A percentile compares a stretch with the other conserved stretches of the same genome.
phyloP scores from a whole-genome alignment of 805 yeast species.

The Pichia insulana region DNA sequence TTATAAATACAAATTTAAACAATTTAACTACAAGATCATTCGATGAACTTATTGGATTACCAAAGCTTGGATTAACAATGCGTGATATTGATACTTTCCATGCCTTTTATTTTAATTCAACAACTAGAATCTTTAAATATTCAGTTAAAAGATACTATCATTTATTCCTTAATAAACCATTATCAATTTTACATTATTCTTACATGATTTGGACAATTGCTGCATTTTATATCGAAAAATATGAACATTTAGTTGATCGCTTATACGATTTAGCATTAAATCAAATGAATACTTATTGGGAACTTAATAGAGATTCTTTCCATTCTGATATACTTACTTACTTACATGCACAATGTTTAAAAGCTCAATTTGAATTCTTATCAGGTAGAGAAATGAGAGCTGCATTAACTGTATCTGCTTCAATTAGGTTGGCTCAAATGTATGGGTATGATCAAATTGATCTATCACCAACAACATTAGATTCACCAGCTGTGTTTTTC shows the following conservation, averaged over 20 bases:
- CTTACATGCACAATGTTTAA: slow-evolving; percentile 20
- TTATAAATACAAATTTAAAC: neutral
- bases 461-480: slow-evolving; percentile 15
- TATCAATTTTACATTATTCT: slow-evolving; percentile 14
- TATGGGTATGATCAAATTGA: slow-evolving; percentile 26
- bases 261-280: slow-evolving; percentile 15
- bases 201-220: slow-evolving; percentile 21
- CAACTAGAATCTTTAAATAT: slow-evolving; percentile 12
- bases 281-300: slow-evolving; percentile 16
- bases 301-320: slow-evolving; percentile 8
- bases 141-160: slow-evolving; percentile 17
- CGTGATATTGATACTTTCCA: slow-evolving; percentile 18
- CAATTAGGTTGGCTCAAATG: slow-evolving; percentile 24
- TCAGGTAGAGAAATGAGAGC: slow-evolving; percentile 22
- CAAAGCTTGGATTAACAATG: slow-evolving; percentile 15
- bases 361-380: slow-evolving; percentile 21
- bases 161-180: slow-evolving; percentile 16
- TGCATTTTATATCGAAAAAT: slow-evolving; percentile 14
- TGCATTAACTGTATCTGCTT: slow-evolving; percentile 21
- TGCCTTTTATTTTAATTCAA: slow-evolving; percentile 10
- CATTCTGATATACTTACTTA: slow-evolving; percentile 19
- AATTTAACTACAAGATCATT: slow-evolving; percentile 2
- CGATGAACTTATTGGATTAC: slow-evolving; percentile 7
- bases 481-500: slow-evolving; percentile 14
- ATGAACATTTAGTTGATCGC: slow-evolving; percentile 12